Evolutionary conservation across 345 rosid species (phyloP).

Genomic region (Linum trigynum): DNA sequence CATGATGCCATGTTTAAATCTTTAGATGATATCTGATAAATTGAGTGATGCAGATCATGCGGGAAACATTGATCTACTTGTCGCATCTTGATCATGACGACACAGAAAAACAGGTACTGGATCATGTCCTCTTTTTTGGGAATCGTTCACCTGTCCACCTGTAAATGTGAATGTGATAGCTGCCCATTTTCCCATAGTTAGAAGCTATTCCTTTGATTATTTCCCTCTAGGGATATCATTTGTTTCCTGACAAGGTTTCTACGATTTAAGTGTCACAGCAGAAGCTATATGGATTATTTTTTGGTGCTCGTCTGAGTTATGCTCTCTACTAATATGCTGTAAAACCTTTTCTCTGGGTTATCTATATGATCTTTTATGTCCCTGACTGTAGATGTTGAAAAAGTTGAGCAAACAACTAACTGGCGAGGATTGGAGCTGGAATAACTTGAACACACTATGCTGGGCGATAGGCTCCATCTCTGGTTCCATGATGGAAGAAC

Average conservation of each 20-base stretch:
- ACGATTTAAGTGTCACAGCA: no score
- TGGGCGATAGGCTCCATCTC: slow-evolving; percentile 99
- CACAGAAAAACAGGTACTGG: slow-evolving; percentile 88
- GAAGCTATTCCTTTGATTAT: no score
- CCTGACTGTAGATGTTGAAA: slow-evolving; percentile 60
- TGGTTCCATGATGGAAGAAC: slow-evolving; percentile 98
- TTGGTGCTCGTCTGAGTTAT: no score
- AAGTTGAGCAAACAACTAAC: slow-evolving; percentile 85
- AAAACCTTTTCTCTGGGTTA: no score
- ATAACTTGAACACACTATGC: slow-evolving; percentile 85
- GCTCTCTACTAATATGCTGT: no score
- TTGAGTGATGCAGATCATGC: slow-evolving; percentile 63
- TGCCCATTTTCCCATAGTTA: neutral
- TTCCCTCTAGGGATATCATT: no score
- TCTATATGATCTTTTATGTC: neutral
- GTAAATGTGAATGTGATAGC: neutral
- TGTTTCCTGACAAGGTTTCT: no score
- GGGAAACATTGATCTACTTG: slow-evolving; percentile 88
- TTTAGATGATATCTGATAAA: neutral
- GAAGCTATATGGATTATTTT: no score
- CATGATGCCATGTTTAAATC: neutral
- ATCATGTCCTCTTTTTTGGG: neutral
- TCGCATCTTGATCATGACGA: slow-evolving; percentile 97
- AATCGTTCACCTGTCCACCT: no score
- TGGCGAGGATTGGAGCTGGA: slow-evolving; percentile 99